These are phyloP conservation scores for Kodamaea sp. DNA, from an alignment of 1,139 yeast genomes.

Conservation along the genomic window DNA sequence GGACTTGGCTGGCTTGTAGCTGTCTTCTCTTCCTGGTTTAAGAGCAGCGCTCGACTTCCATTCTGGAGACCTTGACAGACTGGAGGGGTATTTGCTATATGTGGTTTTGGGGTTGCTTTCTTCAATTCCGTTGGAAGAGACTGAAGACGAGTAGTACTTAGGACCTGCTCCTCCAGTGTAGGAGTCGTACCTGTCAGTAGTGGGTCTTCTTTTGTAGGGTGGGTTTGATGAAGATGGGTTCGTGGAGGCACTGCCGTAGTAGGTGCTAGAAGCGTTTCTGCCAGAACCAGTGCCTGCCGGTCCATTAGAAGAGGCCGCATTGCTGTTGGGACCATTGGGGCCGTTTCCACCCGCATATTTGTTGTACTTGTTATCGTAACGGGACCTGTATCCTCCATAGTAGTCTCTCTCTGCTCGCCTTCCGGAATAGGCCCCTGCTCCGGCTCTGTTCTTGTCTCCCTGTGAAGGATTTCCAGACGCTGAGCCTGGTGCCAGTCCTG, in stretches of 20 bases:
- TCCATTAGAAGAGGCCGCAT: neutral
- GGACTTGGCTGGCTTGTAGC: conserved; percentile 1
- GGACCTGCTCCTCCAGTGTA: conserved; percentile 10
- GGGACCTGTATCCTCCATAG: conserved; percentile 16
- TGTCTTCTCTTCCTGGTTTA: neutral
- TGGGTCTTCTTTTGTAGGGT: conserved; percentile 11
- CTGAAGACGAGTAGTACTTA: conserved; percentile 10
- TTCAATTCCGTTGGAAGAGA: conserved; percentile 11
- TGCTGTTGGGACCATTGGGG: conserved; percentile 2
- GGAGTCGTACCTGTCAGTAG: conserved; percentile 15
- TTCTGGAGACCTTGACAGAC: conserved; percentile 7
- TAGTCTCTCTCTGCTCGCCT: conserved; percentile 16
- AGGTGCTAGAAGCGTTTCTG: conserved; percentile 8
- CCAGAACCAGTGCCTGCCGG: neutral
- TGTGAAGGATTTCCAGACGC: conserved; percentile 1
- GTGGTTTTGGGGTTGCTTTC: conserved; percentile 9
- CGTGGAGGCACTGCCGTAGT: conserved; percentile 9
- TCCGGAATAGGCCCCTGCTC: conserved; percentile 8
- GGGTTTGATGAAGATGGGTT: conserved; percentile 2
- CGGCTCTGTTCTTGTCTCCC: conserved; percentile 4
- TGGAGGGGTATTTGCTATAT: conserved; percentile 5
- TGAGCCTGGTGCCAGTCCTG: neutral
- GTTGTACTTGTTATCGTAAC: conserved; percentile 17
- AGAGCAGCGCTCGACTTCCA: conserved; percentile 3
- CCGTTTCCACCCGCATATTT: conserved; percentile 10